Conservation (phyloP, 179 eudicot genomes). For the Heliamphora pulchella region DNA sequence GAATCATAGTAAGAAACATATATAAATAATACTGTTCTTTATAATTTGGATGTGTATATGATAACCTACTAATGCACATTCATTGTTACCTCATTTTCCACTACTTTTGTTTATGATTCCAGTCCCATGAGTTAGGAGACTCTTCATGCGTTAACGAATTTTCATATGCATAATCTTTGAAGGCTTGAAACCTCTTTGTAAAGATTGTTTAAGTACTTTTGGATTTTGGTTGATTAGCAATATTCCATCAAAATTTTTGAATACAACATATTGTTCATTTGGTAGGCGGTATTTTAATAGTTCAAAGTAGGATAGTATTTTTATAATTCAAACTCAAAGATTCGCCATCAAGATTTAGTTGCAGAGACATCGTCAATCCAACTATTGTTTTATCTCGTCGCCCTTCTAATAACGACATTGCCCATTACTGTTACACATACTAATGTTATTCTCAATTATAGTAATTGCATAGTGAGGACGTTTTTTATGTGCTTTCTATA, state of each 20-base stretch:
- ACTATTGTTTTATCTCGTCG: no score
- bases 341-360: background rate
- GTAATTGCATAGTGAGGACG: background rate
- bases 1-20: background rate
- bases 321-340: background rate
- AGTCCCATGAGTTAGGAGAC: background rate
- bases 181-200: background rate
- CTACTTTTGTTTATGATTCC: background rate
- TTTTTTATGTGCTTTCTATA: background rate
- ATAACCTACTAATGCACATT: background rate
- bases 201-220: background rate
- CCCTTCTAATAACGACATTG: background rate
- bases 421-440: background rate
- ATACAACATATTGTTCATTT: background rate
- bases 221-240: no score
- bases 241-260: background rate
- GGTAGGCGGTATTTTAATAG: no score
- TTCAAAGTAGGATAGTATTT: background rate
- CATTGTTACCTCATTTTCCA: background rate
- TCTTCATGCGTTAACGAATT: background rate
- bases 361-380: background rate
- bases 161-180: background rate
- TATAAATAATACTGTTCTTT: background rate
- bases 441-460: background rate
- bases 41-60: constrained; percentile 1